A percentile compares a stretch with the other conserved stretches of the same genome.
Evolutionary conservation across 345 rosid species (phyloP).

Genomic region (Capsella bursapastoris): DNA sequence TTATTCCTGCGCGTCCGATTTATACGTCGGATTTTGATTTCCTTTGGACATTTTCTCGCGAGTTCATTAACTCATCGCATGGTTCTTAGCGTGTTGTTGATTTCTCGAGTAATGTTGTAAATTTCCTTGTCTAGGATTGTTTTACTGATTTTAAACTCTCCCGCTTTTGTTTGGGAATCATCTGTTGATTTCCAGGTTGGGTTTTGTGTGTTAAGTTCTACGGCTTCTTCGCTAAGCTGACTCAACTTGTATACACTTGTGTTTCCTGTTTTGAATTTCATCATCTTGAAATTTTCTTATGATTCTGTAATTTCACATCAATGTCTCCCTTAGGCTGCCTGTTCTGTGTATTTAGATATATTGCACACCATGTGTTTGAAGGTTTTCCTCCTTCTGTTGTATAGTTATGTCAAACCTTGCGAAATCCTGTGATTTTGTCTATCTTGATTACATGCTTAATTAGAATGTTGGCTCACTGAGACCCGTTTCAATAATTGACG

Average conservation of each 20-base stretch:
- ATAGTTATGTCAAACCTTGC: neutral
- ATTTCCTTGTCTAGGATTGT: neutral
- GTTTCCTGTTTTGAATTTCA: conserved; percentile 10
- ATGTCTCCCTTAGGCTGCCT: conserved; percentile 15
- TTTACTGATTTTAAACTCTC: neutral
- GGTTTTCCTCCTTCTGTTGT: neutral
- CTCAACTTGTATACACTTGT: neutral
- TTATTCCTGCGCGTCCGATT: neutral
- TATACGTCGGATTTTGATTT: conserved; percentile 28
- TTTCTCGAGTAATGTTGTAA: neutral
- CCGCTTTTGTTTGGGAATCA: neutral
- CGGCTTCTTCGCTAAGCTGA: conserved; percentile 6
- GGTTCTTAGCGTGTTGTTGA: neutral
- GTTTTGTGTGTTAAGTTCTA: neutral
- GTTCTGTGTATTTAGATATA: neutral
- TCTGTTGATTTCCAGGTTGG: conserved; percentile 3
- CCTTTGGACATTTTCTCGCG: neutral
- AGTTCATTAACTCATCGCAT: neutral
- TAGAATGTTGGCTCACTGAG: neutral
- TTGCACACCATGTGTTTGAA: conserved; percentile 32
- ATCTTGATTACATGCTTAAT: neutral
- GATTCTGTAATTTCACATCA: conserved; percentile 9
- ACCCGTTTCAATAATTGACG: neutral
- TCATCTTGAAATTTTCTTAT: neutral
- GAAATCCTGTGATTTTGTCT: conserved; percentile 8